Percentiles rank a stretch among this genome's conserved stretches.
Conservation (phyloP, 495 filamentous ascomycete species). For the Extremus antarcticus region DNA sequence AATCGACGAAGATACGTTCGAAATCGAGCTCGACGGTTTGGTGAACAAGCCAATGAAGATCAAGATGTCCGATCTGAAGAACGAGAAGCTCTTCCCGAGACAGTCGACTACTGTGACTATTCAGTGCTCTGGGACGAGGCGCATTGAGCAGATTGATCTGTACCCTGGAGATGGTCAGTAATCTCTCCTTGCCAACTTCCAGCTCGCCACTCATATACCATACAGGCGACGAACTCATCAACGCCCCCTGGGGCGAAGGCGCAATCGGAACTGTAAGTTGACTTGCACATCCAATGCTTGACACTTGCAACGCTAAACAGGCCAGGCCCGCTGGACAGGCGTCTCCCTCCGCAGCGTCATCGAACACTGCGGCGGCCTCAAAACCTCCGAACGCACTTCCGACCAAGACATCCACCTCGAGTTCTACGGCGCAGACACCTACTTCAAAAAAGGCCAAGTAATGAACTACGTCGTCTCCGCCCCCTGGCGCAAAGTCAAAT, state of each 20-base stretch:
- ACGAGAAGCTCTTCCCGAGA: slow-evolving; percentile 45
- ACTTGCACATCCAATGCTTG: not conserved
- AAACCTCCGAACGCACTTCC: slow-evolving; percentile 50
- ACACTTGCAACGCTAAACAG: not conserved
- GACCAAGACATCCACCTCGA: slow-evolving; percentile 49
- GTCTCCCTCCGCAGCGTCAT: slow-evolving; percentile 56
- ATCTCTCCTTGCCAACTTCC: not conserved
- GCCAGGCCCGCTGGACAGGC: slow-evolving; percentile 44
- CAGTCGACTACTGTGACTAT: slow-evolving; percentile 47
- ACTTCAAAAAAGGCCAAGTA: slow-evolving; percentile 52
- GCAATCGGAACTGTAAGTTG: slow-evolving; percentile 45
- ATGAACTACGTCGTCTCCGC: slow-evolving; percentile 55
- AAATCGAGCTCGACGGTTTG: slow-evolving; percentile 44
- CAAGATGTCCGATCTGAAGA: slow-evolving; percentile 45
- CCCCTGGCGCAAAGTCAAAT: slow-evolving; percentile 53
- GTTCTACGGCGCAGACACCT: slow-evolving; percentile 54
- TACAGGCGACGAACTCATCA: slow-evolving; percentile 52
- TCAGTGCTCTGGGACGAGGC: slow-evolving; percentile 58
- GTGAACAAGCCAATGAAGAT: slow-evolving; percentile 44
- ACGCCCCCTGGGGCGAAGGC: slow-evolving; percentile 44
- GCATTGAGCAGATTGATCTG: slow-evolving; percentile 52
- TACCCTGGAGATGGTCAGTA: slow-evolving; percentile 44
- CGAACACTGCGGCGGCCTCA: slow-evolving; percentile 20
- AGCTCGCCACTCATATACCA: not conserved
- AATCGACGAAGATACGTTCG: slow-evolving; percentile 44